A percentile compares a stretch with the other conserved stretches of the same genome.
These are phyloP conservation scores for Globisporangium uncinulatum DNA, from an alignment of 352 stramenopile species.

Conservation along the genomic window DNA sequence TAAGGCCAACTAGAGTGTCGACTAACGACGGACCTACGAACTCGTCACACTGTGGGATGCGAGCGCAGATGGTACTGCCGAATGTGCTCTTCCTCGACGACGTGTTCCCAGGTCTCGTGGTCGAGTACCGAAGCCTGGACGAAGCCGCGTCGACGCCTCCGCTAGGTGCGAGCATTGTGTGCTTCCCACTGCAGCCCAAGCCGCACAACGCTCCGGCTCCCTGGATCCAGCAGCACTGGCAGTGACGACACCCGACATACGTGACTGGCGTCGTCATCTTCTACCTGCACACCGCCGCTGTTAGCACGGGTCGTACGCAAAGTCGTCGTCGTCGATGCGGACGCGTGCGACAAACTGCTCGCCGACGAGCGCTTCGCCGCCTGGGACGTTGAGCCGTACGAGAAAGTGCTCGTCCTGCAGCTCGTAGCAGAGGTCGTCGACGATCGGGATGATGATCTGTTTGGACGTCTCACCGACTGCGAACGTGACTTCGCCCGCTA, in stretches of 20 bases:
- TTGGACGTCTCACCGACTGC: slow-evolving; percentile 75
- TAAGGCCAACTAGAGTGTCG: too few relatives aligned
- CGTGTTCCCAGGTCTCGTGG: slow-evolving; percentile 37
- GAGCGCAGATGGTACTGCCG: slow-evolving; percentile 34
- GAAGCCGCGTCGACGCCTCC: slow-evolving; percentile 16
- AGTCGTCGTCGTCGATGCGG: slow-evolving; percentile 93
- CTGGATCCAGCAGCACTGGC: slow-evolving; percentile 53
- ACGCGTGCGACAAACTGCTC: slow-evolving; percentile 87
- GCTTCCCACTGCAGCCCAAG: slow-evolving; percentile 78
- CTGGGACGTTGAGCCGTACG: slow-evolving; percentile 89
- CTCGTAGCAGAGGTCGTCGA: slow-evolving; percentile 93
- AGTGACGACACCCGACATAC: not conserved
- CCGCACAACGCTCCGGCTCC: slow-evolving; percentile 41
- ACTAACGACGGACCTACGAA: not conserved
- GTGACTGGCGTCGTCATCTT: not conserved
- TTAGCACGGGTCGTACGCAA: slow-evolving; percentile 48
- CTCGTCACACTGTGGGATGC: not conserved
- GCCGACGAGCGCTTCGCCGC: slow-evolving; percentile 83
- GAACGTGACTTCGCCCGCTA: slow-evolving; percentile 87
- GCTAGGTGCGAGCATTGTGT: slow-evolving; percentile 45
- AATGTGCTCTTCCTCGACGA: slow-evolving; percentile 35
- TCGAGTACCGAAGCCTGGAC: slow-evolving; percentile 62
- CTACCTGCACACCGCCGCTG: not conserved
- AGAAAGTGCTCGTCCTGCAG: slow-evolving; percentile 86
- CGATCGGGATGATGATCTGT: slow-evolving; percentile 87